These are phyloP conservation scores for Pterocarpus santalinus DNA, from an alignment of 306 rosid species.

Conservation along the genomic window DNA sequence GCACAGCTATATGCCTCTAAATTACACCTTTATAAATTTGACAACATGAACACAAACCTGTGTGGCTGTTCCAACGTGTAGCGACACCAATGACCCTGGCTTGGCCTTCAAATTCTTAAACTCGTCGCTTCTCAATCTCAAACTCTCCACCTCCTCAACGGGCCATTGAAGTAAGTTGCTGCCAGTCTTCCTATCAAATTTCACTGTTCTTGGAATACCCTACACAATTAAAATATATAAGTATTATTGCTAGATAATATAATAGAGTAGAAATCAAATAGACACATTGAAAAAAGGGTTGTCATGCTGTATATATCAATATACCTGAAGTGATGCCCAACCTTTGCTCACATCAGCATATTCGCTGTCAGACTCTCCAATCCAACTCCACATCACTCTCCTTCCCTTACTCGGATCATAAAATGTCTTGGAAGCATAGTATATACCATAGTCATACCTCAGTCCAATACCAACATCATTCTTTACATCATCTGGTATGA, in stretches of 20 bases:
- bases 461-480: conserved; percentile 86
- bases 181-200: conserved; percentile 77
- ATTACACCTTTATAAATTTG: background rate
- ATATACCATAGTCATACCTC: conserved; percentile 85
- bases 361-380: conserved; percentile 90
- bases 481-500: conserved; percentile 66
- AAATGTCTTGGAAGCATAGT: conserved; percentile 92
- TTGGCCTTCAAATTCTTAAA: conserved; percentile 62
- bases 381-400: conserved; percentile 98
- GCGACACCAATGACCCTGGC: conserved; percentile 76
- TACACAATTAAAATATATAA: conserved; percentile 37
- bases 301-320: too few relatives aligned
- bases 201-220: conserved; percentile 86
- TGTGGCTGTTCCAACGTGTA: conserved; percentile 74
- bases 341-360: conserved; percentile 81
- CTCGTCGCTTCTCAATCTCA: conserved; percentile 66
- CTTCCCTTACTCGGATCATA: conserved; percentile 67
- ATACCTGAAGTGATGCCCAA: conserved; percentile 97
- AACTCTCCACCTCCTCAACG: conserved; percentile 73
- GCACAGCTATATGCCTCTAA: background rate
- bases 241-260: background rate
- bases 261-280: background rate
- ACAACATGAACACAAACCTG: conserved; percentile 63
- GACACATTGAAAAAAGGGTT: background rate
- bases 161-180: conserved; percentile 93